Evolutionary conservation across 495 filamentous ascomycete genomes (phyloP).

Genomic region (Podospora australis): DNA sequence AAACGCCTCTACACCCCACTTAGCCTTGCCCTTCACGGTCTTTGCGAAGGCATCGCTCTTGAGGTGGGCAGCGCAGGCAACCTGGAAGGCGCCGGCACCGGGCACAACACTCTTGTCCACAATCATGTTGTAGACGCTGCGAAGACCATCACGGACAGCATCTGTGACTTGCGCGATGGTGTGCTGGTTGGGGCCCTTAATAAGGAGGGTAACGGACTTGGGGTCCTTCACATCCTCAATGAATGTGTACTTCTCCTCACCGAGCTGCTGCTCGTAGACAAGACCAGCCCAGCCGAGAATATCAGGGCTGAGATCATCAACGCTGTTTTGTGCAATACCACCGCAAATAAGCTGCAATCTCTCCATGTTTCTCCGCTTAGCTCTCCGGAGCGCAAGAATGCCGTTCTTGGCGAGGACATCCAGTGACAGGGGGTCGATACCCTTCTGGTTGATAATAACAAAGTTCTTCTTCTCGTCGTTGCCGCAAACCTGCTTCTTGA

Average conservation of each 20-base stretch:
- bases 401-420: constrained; percentile 97
- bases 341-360: constrained; percentile 90
- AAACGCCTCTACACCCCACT: constrained; percentile 89
- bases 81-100: constrained; percentile 91
- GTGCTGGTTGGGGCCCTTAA: constrained; percentile 95
- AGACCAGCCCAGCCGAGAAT: constrained; percentile 92
- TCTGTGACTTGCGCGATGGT: constrained; percentile 95
- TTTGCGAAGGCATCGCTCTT: constrained; percentile 74
- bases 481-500: constrained; percentile 97
- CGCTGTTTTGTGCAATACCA: constrained; percentile 86
- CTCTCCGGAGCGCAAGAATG: constrained; percentile 86
- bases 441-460: constrained; percentile 98
- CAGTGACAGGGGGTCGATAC: constrained; percentile 91
- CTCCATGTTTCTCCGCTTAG: constrained; percentile 98
- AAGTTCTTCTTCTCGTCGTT: constrained; percentile 92
- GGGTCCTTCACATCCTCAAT: constrained; percentile 97
- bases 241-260: constrained; percentile 98
- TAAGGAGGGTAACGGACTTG: constrained; percentile 96
- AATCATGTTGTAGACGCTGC: constrained; percentile 98
- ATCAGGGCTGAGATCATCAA: constrained; percentile 84
- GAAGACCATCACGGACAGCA: constrained; percentile 90
- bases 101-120: constrained; percentile 93
- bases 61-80: constrained; percentile 86
- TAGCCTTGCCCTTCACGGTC: constrained; percentile 93
- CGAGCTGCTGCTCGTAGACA: constrained; percentile 95